Evolutionary conservation across 768 basidiomycete genomes (phyloP).

Genomic region (Macrolepiota dolichaula): DNA sequence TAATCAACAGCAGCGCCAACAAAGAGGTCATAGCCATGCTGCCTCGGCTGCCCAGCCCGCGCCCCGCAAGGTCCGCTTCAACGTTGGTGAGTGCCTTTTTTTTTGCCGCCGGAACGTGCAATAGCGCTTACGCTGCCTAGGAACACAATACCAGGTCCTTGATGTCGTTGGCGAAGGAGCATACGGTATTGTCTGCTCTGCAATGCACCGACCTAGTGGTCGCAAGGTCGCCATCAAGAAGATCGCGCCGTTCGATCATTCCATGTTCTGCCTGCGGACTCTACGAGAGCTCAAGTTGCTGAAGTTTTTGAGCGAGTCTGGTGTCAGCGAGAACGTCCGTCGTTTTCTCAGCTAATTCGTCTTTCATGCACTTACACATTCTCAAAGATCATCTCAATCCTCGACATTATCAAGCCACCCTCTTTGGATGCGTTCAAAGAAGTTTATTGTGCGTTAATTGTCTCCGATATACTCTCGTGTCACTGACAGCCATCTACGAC

Average conservation of each 20-base stretch:
- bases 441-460: conserved; percentile 43
- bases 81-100: conserved; percentile 55
- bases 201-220: conserved; percentile 79
- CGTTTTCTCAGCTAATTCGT: neutral
- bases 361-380: conserved; percentile 14
- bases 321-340: conserved; percentile 84
- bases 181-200: conserved; percentile 94
- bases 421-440: conserved; percentile 79
- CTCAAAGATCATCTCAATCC: conserved; percentile 77
- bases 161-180: conserved; percentile 90
- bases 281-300: conserved; percentile 81
- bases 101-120: conserved; percentile 10
- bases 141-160: conserved; percentile 79
- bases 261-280: conserved; percentile 93
- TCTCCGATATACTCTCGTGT: neutral
- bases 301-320: conserved; percentile 83
- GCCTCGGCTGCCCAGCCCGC: conserved; percentile 44
- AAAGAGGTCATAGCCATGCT: conserved; percentile 33
- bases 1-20: conserved; percentile 1
- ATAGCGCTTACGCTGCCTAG: conserved; percentile 27
- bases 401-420: conserved; percentile 87
- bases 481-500: conserved; percentile 20
- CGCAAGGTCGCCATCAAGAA: conserved; percentile 97
- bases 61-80: conserved; percentile 85
- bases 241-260: conserved; percentile 93